Percentiles rank a stretch among this genome's conserved stretches.
Conservation (phyloP, 805 yeast genomes). For the Yarrowia sp. region DNA sequence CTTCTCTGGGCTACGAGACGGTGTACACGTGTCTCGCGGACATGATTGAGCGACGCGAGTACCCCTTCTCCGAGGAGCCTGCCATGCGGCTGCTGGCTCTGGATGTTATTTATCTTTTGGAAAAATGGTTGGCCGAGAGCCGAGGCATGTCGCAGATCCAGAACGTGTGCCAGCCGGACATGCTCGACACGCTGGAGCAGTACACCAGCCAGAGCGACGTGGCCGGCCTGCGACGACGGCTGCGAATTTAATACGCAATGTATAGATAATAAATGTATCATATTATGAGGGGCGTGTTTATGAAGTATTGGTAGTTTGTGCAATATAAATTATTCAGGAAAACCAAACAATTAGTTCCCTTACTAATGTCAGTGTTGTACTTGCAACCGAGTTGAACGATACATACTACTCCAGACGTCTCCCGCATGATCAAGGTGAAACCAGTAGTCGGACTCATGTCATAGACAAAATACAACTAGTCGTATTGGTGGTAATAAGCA, state of each 20-base stretch:
- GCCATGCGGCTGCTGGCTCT: conserved; percentile 33
- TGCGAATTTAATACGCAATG: conserved; percentile 18
- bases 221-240: conserved; percentile 9
- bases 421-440: no score
- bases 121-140: conserved; percentile 32
- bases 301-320: no score
- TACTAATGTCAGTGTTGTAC: no score
- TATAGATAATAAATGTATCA: conserved; percentile 23
- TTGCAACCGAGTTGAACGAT: no score
- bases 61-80: conserved; percentile 37
- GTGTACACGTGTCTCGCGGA: conserved; percentile 36
- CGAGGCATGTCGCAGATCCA: conserved; percentile 24
- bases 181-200: conserved; percentile 16
- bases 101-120: conserved; percentile 34
- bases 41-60: conserved; percentile 36
- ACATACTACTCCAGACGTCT: no score
- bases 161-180: not conserved
- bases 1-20: conserved; percentile 38
- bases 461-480: no score
- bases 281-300: no score
- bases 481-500: no score
- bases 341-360: no score
- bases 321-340: no score
- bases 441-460: no score
- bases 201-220: conserved; percentile 2